phyloP scores from a whole-genome alignment of 1,284 basidiomycete genomes.

The Ceratobasidium sp. region DNA sequence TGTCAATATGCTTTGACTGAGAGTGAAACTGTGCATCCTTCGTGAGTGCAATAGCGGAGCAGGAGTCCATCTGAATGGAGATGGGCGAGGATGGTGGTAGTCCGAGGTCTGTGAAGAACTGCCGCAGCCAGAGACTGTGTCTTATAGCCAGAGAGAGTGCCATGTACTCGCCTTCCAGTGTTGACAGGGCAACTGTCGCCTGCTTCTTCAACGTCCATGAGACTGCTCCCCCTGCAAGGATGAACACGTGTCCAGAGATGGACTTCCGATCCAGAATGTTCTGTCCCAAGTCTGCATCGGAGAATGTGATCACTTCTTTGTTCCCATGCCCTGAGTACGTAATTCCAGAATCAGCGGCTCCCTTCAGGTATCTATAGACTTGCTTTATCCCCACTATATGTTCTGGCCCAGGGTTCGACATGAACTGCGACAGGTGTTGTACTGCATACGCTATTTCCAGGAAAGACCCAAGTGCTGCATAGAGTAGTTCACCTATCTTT shows the following conservation, averaged over 20 bases:
- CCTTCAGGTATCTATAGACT: slow-evolving; percentile 55
- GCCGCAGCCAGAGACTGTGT: slow-evolving; percentile 52
- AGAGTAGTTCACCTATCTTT: slow-evolving; percentile 58
- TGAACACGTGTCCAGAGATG: slow-evolving; percentile 53
- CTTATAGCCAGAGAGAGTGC: slow-evolving; percentile 51
- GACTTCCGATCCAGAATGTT: slow-evolving; percentile 44
- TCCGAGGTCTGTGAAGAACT: slow-evolving; percentile 51
- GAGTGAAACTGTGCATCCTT: slow-evolving; percentile 47
- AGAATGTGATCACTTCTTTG: slow-evolving; percentile 16
- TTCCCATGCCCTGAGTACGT: neutral
- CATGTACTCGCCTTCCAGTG: slow-evolving; percentile 55
- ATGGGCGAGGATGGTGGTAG: slow-evolving; percentile 44
- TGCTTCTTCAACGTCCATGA: slow-evolving; percentile 54
- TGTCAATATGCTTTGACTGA: slow-evolving; percentile 60
- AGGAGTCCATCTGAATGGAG: slow-evolving; percentile 49
- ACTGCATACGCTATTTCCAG: slow-evolving; percentile 60
- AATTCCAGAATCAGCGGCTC: slow-evolving; percentile 49
- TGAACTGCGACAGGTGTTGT: slow-evolving; percentile 55
- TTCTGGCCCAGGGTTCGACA: slow-evolving; percentile 53
- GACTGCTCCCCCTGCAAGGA: slow-evolving; percentile 49
- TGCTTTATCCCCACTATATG: slow-evolving; percentile 57
- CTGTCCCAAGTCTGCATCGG: slow-evolving; percentile 42
- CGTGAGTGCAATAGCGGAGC: too few species aligned
- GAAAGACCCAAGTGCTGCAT: slow-evolving; percentile 56
- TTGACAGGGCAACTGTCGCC: slow-evolving; percentile 51